These are phyloP conservation scores for Nothopassalora personata DNA, from an alignment of 2,329 filamentous ascomycete genomes.

Conservation along the genomic window DNA sequence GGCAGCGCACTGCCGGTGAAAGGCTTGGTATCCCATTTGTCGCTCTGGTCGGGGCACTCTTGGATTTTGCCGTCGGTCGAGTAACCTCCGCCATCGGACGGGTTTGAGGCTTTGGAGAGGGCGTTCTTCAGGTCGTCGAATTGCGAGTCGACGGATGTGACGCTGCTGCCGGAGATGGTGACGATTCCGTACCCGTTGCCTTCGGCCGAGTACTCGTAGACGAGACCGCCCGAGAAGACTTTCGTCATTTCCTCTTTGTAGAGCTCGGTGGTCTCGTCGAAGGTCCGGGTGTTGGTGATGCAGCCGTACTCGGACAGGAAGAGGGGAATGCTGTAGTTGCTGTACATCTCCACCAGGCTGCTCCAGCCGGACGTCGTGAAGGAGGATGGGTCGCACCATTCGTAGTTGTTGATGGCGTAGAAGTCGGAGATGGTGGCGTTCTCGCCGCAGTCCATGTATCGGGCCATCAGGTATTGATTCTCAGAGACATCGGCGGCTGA, in stretches of 20 bases:
- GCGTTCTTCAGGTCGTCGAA: conserved; percentile 54
- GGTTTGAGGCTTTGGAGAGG: conserved; percentile 46
- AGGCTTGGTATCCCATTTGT: conserved; percentile 51
- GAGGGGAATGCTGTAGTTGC: conserved; percentile 75
- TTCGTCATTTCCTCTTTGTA: conserved; percentile 76
- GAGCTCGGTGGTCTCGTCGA: conserved; percentile 69
- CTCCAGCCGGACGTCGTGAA: conserved; percentile 72
- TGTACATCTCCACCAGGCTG: conserved; percentile 79
- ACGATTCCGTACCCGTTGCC: conserved; percentile 76
- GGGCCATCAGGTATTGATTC: conserved; percentile 77
- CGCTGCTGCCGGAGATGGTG: conserved; percentile 48
- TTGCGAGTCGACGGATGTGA: conserved; percentile 51
- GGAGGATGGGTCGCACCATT: conserved; percentile 68
- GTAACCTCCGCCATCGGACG: conserved; percentile 54
- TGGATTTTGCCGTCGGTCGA: conserved; percentile 48
- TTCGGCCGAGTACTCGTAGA: conserved; percentile 90
- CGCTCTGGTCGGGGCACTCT: conserved; percentile 48
- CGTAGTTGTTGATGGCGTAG: conserved; percentile 85
- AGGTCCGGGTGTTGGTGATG: conserved; percentile 71
- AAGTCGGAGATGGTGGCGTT: conserved; percentile 75
- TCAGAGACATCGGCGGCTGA: conserved; percentile 75
- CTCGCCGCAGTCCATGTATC: conserved; percentile 84
- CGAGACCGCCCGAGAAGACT: conserved; percentile 90
- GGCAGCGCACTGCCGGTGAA: conserved; percentile 45
- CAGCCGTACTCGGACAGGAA: conserved; percentile 88